Evolutionary conservation across 2,329 filamentous ascomycete genomes (phyloP).

Genomic region (Immersiporthe knoxdaviesiana): DNA sequence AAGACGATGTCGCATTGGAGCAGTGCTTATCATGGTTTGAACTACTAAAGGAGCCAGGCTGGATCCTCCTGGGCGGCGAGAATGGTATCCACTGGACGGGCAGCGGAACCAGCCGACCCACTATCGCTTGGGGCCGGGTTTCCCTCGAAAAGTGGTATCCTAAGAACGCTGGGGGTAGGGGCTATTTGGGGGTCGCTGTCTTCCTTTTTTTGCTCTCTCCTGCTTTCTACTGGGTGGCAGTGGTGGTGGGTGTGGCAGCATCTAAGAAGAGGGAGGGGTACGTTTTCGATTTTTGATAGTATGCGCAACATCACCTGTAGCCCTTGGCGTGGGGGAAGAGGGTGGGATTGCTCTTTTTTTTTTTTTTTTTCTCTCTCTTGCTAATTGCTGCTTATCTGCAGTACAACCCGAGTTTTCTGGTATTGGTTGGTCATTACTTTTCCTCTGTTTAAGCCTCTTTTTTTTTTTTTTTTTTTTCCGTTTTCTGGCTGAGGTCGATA

Average conservation of each 20-base stretch:
- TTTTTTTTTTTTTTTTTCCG: no score
- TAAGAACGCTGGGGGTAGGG: background rate
- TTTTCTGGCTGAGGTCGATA: background rate
- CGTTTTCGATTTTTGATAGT: background rate
- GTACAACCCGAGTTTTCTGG: background rate
- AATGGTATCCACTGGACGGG: background rate
- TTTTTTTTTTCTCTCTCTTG: no score
- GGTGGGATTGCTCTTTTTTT: background rate
- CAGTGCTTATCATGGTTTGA: background rate
- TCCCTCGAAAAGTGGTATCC: background rate
- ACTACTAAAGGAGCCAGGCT: background rate
- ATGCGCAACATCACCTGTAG: no score
- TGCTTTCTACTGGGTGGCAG: background rate
- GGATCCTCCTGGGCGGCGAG: background rate
- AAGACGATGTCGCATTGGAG: background rate
- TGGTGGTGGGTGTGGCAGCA: background rate
- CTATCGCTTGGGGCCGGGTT: background rate
- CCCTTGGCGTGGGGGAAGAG: background rate
- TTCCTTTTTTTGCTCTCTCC: background rate
- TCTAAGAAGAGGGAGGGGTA: background rate
- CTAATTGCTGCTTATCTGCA: background rate
- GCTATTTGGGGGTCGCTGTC: background rate
- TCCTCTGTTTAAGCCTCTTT: background rate
- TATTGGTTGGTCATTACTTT: background rate
- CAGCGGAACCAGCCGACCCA: conserved; percentile 10